Base-by-base conservation (phyloP, 371 early-diverging fungal genomes). In the Fennellomyces sp. region DNA sequence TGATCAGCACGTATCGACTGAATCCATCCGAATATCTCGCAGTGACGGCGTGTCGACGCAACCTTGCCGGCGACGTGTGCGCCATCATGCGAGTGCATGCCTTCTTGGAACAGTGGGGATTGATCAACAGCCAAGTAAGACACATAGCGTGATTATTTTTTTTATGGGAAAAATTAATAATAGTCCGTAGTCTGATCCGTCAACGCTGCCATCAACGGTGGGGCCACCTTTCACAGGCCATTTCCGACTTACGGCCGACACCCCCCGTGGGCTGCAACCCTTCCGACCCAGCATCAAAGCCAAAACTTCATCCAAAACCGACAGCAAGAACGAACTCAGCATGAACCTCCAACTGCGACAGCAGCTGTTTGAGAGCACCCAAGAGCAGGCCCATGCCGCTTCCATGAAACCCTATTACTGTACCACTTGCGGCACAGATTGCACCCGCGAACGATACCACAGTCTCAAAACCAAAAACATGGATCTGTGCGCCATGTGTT, bases 51-150 rank as follows among this genome's bases (percentile, higher is more conserved):
- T 96, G 96, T 75, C 79, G 98, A 60, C 83, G 97, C 39, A 94
- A 95, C 70, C 70, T 98, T 54, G 93, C 97, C 1, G 97, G 97
- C 29, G 99, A 99, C 81, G 97, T 99, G 3, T 96, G 97, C 67
- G 92, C 96, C 13, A 95, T 99, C 60, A 93, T 98, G 73, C 82
- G 97, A 26, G 96, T 99, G 1, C 98, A 98, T 78, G 94, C 97
- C 5, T 98, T 99, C 67, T 75, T 98, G 49, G 99, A 99, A 74
- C 98, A 98, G 73, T 99, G 99, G 99, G 99, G 99, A 2, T 80
- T 99, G 36, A 96, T 99, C 67, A 99, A 99, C 78, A 95, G 94
- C 71, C 95, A 98, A 85, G 96, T 95, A 75, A 60, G 53, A 55
- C 48, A 10, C 17, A 61, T 51, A 48, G 31, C 19, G 23, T 35